Conservation (phyloP, 768 basidiomycete genomes). For the Lactifluus hygrophoroides region DNA sequence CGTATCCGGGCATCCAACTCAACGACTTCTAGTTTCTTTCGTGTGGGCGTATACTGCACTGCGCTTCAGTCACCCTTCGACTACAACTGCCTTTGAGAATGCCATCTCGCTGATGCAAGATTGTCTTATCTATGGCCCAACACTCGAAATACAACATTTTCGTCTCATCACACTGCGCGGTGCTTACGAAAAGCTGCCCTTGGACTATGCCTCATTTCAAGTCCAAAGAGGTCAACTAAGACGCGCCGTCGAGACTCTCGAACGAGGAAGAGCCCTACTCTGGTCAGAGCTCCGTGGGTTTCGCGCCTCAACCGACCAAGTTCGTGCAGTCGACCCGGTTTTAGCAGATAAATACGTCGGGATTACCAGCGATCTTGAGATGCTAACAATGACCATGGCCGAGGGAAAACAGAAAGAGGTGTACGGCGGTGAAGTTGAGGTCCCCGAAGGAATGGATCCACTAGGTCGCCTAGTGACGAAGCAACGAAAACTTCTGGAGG, state of each 20-base stretch:
- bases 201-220: neutral
- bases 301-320: neutral
- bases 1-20: no score
- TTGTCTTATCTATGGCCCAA: neutral
- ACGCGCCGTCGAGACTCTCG: neutral
- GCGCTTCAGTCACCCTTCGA: neutral
- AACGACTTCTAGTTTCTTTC: neutral
- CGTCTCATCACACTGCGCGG: neutral
- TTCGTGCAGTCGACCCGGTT: neutral
- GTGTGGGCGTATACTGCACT: neutral
- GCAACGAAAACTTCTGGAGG: neutral
- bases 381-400: neutral
- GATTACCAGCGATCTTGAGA: neutral
- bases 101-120: constrained; percentile 1
- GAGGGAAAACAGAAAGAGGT: no score
- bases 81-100: neutral
- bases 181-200: neutral
- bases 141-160: constrained; percentile 1
- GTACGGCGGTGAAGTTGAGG: neutral
- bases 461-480: neutral
- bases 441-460: neutral
- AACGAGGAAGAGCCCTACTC: neutral
- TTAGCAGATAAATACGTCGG: neutral
- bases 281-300: constrained; percentile 5
- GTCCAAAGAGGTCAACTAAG: neutral